A percentile compares a stretch with the other conserved stretches of the same genome.
These are phyloP conservation scores for Ceratobasidium sp. DNA, from an alignment of 1,284 basidiomycete species.

Conservation along the genomic window DNA sequence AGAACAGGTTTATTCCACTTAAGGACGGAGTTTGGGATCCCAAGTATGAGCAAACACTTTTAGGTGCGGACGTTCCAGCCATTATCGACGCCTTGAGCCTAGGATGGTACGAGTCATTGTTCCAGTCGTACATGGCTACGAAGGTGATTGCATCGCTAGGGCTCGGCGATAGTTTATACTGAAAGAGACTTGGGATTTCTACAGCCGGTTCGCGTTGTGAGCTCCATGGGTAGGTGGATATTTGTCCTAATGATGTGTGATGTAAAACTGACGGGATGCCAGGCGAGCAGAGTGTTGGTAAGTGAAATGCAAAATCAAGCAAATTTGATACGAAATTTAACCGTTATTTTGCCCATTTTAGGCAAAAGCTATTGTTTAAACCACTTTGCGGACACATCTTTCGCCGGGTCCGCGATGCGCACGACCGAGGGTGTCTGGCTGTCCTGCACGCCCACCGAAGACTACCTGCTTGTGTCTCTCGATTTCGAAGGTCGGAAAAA, in stretches of 20 bases:
- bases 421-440: constrained; percentile 68
- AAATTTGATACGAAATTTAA: background rate
- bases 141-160: constrained; percentile 51
- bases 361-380: constrained; percentile 58
- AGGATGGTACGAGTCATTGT: constrained; percentile 71
- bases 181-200: background rate
- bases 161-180: background rate
- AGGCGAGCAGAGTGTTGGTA: constrained; percentile 69
- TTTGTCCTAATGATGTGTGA: background rate
- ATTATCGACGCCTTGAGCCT: constrained; percentile 63
- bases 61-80: constrained; percentile 64
- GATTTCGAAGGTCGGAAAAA: constrained; percentile 64
- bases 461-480: constrained; percentile 61
- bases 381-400: constrained; percentile 67
- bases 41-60: constrained; percentile 59
- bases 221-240: constrained; percentile 61
- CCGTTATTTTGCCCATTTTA: background rate
- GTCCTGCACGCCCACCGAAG: constrained; percentile 63
- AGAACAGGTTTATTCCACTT: constrained; percentile 67
- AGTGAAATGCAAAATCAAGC: constrained; percentile 46
- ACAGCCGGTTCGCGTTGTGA: constrained; percentile 67
- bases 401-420: constrained; percentile 70
- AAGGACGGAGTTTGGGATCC: constrained; percentile 65
- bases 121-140: constrained; percentile 65
- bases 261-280: background rate